These are phyloP conservation scores for Lichina pygmaea DNA, from an alignment of 495 filamentous ascomycete species.

Conservation along the genomic window DNA sequence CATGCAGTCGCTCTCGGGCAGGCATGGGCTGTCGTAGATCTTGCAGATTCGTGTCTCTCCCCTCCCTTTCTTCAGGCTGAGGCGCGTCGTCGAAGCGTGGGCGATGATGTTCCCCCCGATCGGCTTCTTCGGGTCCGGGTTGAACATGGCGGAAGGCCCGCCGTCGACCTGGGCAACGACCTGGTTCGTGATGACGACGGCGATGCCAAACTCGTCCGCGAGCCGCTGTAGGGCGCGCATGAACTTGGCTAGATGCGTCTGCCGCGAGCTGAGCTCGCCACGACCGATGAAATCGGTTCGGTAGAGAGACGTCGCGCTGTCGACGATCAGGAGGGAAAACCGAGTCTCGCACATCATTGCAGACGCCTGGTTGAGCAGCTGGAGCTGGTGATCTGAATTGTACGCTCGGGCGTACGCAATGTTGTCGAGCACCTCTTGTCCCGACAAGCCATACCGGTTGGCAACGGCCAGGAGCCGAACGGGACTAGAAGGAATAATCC, in stretches of 20 bases:
- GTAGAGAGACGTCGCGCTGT: constrained; percentile 84
- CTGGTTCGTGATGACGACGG: constrained; percentile 95
- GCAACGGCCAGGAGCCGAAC: constrained; percentile 77
- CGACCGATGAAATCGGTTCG: constrained; percentile 87
- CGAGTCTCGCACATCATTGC: constrained; percentile 98
- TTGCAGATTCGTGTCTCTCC: constrained; percentile 92
- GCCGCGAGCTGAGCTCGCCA: constrained; percentile 70
- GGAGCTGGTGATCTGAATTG: constrained; percentile 92
- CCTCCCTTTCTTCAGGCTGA: constrained; percentile 84
- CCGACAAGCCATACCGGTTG: constrained; percentile 75
- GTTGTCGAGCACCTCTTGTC: constrained; percentile 94
- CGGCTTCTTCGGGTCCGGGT: constrained; percentile 95
- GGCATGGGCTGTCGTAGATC: constrained; percentile 93
- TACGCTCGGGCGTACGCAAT: constrained; percentile 94
- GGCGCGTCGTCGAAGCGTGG: constrained; percentile 70
- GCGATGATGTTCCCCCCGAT: constrained; percentile 98
- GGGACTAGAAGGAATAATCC: constrained; percentile 16
- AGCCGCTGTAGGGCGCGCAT: constrained; percentile 82
- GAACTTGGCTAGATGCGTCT: constrained; percentile 91
- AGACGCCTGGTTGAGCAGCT: constrained; percentile 80
- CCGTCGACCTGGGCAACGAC: constrained; percentile 96
- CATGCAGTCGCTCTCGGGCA: constrained; percentile 86
- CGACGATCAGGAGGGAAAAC: constrained; percentile 84
- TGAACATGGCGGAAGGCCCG: constrained; percentile 89
- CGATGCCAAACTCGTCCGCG: constrained; percentile 94